phyloP scores from a whole-genome alignment of 2,329 filamentous ascomycete genomes.

The Incumbomyces lentus region DNA sequence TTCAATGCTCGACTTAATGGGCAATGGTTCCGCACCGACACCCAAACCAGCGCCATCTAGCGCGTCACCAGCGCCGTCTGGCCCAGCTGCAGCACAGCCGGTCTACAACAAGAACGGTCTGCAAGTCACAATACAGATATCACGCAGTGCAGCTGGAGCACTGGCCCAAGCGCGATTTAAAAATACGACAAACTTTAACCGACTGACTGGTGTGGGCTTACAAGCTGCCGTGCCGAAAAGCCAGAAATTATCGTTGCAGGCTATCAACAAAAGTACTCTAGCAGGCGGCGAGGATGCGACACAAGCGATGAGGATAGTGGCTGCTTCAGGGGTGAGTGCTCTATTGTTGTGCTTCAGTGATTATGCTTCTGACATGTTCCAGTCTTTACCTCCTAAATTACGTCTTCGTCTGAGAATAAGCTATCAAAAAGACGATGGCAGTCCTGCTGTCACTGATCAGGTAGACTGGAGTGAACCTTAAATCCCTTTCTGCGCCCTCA shows the following conservation, averaged over 20 bases:
- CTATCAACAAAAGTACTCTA: constrained; percentile 72
- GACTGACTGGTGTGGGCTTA: constrained; percentile 65
- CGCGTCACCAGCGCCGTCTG: constrained; percentile 30
- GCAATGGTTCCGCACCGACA: constrained; percentile 29
- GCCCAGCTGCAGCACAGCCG: constrained; percentile 45
- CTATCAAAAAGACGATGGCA: constrained; percentile 60
- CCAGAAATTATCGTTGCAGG: constrained; percentile 84
- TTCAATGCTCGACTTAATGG: constrained; percentile 88
- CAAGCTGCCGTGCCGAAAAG: constrained; percentile 95
- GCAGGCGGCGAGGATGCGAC: constrained; percentile 70
- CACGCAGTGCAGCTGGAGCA: constrained; percentile 59
- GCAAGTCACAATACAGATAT: constrained; percentile 68
- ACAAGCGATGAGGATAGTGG: constrained; percentile 79
- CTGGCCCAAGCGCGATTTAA: constrained; percentile 77
- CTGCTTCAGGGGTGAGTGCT: constrained; percentile 74
- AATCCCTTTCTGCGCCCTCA: constrained; percentile 1
- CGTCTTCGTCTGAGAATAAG: constrained; percentile 76
- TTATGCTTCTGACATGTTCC: constrained; percentile 8
- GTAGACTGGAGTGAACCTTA: constrained; percentile 88
- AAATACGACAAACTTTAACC: constrained; percentile 58
- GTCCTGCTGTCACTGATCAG: constrained; percentile 66
- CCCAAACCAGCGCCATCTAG: constrained; percentile 42
- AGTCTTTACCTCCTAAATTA: constrained; percentile 62
- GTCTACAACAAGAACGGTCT: constrained; percentile 85
- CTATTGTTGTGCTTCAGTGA: neutral